Conservation (phyloP, 306 rosid genomes). For the Acacia confusa region DNA sequence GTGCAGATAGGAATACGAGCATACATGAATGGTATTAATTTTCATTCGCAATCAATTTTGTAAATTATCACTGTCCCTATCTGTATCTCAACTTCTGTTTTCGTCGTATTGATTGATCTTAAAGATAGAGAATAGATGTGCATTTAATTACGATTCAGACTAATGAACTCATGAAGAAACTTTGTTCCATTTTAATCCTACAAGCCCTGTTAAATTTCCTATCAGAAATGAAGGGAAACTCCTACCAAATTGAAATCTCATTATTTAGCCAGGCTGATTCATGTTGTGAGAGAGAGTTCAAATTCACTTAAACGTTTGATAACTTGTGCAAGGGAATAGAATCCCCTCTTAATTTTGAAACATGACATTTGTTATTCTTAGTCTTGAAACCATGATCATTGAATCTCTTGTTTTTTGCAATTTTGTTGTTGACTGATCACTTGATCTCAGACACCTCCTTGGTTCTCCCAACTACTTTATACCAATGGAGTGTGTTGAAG, state of each 20-base stretch:
- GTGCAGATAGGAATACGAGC: neutral
- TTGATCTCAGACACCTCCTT: conserved; percentile 31
- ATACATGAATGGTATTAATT: conserved; percentile 8
- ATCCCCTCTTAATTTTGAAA: conserved; percentile 12
- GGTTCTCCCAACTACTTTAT: conserved; percentile 28
- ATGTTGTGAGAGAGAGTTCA: neutral
- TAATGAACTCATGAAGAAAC: neutral
- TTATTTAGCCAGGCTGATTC: neutral
- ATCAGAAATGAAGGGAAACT: neutral
- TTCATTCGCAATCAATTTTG: neutral
- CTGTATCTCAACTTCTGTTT: neutral
- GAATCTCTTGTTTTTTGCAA: conserved; percentile 7
- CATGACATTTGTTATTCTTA: neutral
- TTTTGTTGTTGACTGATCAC: neutral
- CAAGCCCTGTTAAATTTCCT: neutral
- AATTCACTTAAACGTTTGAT: neutral
- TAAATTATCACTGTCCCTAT: neutral
- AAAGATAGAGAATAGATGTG: neutral
- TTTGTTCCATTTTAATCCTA: neutral
- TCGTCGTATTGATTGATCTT: neutral
- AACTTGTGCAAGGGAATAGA: neutral
- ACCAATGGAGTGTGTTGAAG: conserved; percentile 59
- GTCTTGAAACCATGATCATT: neutral
- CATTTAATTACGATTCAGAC: neutral
- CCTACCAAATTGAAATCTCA: neutral